phyloP scores from a whole-genome alignment of 441 rosid species.

The Populus hybrid region DNA sequence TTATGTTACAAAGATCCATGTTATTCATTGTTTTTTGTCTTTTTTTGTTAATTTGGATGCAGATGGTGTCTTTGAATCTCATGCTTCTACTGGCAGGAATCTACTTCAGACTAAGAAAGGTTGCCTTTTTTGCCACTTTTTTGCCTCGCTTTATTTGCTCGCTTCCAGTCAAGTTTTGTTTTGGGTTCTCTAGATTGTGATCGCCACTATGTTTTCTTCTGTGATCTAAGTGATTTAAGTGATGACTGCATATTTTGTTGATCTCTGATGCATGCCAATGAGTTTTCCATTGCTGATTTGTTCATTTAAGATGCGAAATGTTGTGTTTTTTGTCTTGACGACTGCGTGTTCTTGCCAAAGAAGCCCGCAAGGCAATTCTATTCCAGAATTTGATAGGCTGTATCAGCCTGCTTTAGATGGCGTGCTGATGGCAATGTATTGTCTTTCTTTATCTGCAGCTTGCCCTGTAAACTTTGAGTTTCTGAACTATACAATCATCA shows the following conservation, averaged over 20 bases:
- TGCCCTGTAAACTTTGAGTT: conserved; percentile 68
- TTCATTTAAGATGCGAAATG: not conserved
- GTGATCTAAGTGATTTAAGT: not conserved
- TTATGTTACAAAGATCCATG: not conserved
- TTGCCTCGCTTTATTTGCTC: not conserved
- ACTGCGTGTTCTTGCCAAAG: not conserved
- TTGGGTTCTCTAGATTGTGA: not conserved
- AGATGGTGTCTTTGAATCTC: conserved; percentile 39
- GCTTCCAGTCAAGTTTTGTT: not conserved
- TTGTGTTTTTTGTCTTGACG: not conserved
- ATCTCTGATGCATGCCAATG: not conserved
- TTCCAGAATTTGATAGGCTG: not conserved
- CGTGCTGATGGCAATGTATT: not conserved
- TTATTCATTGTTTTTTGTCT: conserved; percentile 2
- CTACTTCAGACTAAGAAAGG: conserved; percentile 59
- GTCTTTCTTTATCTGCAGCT: conserved; percentile 30
- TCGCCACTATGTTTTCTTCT: not conserved
- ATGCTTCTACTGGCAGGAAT: conserved; percentile 35
- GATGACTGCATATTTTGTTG: not conserved
- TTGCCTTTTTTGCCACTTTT: conserved; percentile 10
- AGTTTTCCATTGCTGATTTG: not conserved
- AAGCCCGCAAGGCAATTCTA: not conserved
- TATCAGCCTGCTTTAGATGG: not conserved
- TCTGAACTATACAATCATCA: conserved; percentile 53
- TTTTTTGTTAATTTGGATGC: conserved; percentile 22